Evolutionary conservation across 2,329 filamentous ascomycete species (phyloP), one percentile per base, ranked within the genome.

Genomic region (Aspergillus sp.): DNA sequence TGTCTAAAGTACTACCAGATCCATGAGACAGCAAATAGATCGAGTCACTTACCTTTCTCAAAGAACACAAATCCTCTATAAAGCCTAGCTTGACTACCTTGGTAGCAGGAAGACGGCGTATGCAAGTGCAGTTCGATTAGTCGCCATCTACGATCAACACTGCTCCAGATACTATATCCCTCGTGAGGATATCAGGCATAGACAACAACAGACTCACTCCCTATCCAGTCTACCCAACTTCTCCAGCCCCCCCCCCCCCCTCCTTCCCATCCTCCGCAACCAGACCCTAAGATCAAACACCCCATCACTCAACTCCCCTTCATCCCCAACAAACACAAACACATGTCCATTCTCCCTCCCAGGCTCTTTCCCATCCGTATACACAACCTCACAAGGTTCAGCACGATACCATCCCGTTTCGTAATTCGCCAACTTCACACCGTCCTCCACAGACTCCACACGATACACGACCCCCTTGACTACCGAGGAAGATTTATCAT

Each of bases 401-500:
- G 58, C 47, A 1, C 54, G 54, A 38, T 70, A 70, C 49, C 60
- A 64, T 1, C 60, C 17, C 23, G 65, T 73, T 59, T 71, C 68
- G 62, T 71, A 70, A 1, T 8, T 39, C 1, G 66, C 70, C 38
- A 71, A 63, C 44, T 59, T 64, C 56, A 65, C 60, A 17, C 56
- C 64, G 54, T 70, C 49, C 41, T 66, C 57, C 47, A 48, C 58
- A 11, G 61, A 67, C 32, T 56, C 23, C 23, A 73, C 66, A 61
- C 66, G 51, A 59, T 68, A 73, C 10, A 64, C 67, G 27, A 60
- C 58, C 3, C 70, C 70, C 21, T 68, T 38, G 42, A 73, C 66
- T 11, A 61, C 48, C 17, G 54, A 56, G 5, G 54, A 60, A 19
- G 64, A 61, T 5, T 56, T 59, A 60, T 68, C 64, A 2, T 69